Evolutionary conservation across 1,284 basidiomycete species (phyloP).

Genomic region (Chondrostereum purpureum): DNA sequence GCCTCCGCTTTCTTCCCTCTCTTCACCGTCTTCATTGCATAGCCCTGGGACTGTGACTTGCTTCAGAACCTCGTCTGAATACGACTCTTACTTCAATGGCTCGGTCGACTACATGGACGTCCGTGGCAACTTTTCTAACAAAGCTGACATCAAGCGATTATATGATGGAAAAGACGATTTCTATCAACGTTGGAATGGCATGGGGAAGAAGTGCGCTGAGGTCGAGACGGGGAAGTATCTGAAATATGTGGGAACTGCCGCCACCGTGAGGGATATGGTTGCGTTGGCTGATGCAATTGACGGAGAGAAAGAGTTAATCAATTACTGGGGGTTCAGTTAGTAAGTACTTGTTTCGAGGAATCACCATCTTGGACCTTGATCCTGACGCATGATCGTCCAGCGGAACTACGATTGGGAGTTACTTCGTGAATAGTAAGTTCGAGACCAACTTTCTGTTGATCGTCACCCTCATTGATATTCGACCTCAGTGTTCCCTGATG

Average conservation of each 20-base stretch:
- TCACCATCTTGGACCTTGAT: not conserved
- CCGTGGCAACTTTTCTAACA: not conserved
- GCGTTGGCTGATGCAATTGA: slow-evolving; percentile 1
- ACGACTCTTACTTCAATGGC: not conserved
- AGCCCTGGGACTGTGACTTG: slow-evolving; percentile 1
- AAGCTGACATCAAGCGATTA: not conserved
- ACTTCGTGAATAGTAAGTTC: not conserved
- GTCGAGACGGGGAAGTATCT: not conserved
- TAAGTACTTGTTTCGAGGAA: not conserved
- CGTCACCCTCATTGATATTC: not conserved
- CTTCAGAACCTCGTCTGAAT: not conserved
- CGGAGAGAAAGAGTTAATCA: not conserved
- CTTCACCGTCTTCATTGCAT: not conserved
- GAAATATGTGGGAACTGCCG: slow-evolving; percentile 3
- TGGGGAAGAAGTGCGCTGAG: not conserved
- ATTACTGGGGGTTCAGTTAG: slow-evolving; percentile 4
- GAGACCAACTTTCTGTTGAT: not conserved
- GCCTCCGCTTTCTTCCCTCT: not conserved
- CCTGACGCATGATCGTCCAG: not conserved
- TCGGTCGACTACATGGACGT: not conserved
- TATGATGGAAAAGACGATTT: not conserved
- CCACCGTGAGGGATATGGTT: slow-evolving; percentile 2
- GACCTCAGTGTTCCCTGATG: not conserved
- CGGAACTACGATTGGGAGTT: not conserved
- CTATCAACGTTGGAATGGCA: not conserved